These are phyloP conservation scores for Blastocystis hominis DNA, from an alignment of 352 stramenopile genomes.

Conservation along the genomic window DNA sequence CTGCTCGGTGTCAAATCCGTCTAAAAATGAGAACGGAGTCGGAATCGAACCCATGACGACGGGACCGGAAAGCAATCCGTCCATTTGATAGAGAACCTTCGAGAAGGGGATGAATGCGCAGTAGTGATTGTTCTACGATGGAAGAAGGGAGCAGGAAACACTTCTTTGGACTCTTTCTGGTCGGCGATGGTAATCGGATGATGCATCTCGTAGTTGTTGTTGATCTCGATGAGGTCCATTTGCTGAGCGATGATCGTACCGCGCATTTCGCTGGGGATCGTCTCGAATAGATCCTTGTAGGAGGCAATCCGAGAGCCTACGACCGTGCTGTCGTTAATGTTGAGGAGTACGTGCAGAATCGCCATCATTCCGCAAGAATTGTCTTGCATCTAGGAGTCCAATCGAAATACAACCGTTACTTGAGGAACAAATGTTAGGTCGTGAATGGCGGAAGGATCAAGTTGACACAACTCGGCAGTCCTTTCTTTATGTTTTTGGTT, in stretches of 20 bases:
- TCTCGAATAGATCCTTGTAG: slow-evolving; percentile 48
- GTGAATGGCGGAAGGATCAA: slow-evolving; percentile 22
- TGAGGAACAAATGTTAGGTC: slow-evolving; percentile 31
- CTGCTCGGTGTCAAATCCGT: slow-evolving; percentile 22
- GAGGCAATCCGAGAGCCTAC: background rate
- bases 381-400: background rate
- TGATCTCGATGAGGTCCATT: slow-evolving; percentile 16
- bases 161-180: background rate
- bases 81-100: slow-evolving; percentile 43
- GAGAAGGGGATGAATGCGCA: slow-evolving; percentile 34
- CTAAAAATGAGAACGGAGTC: background rate
- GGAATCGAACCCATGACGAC: background rate
- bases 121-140: slow-evolving; percentile 28
- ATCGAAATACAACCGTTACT: background rate
- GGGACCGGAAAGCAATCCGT: background rate
- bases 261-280: background rate
- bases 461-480: background rate
- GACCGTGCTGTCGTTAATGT: slow-evolving; percentile 36
- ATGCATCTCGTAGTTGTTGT: slow-evolving; percentile 49
- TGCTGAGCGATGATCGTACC: background rate
- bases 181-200: background rate
- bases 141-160: background rate
- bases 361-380: slow-evolving; percentile 54
- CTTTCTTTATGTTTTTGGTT: background rate
- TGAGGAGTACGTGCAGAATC: slow-evolving; percentile 42